Conservation (phyloP, 306 rosid species). For the Begonia loranthoides region DNA sequence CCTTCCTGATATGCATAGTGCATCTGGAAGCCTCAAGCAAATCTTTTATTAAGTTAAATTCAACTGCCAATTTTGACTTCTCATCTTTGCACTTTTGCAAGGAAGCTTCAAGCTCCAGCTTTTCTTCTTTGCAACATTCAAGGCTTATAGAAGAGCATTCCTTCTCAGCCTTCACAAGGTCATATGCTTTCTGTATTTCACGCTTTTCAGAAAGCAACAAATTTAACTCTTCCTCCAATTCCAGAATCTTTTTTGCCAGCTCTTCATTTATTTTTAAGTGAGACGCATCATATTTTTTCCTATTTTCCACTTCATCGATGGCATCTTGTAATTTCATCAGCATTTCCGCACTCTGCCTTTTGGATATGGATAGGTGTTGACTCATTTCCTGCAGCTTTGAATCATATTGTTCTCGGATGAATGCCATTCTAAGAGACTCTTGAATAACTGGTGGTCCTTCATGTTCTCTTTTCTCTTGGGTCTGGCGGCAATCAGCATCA, state of each 20-base stretch:
- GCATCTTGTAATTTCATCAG: slow-evolving; percentile 89
- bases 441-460: slow-evolving; percentile 62
- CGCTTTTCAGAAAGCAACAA: slow-evolving; percentile 67
- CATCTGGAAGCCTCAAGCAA: slow-evolving; percentile 28
- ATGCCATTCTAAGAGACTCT: slow-evolving; percentile 92
- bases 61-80: slow-evolving; percentile 50
- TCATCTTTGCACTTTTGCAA: slow-evolving; percentile 63
- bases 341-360: slow-evolving; percentile 84
- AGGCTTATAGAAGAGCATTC: slow-evolving; percentile 88
- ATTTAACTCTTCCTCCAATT: slow-evolving; percentile 73
- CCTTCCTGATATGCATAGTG: slow-evolving; percentile 21
- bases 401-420: slow-evolving; percentile 94
- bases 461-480: slow-evolving; percentile 57
- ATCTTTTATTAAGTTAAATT: slow-evolving; percentile 46
- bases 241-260: slow-evolving; percentile 67
- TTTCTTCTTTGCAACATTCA: slow-evolving; percentile 95
- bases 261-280: slow-evolving; percentile 67
- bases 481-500: slow-evolving; percentile 51
- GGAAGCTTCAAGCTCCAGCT: slow-evolving; percentile 68
- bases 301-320: slow-evolving; percentile 54
- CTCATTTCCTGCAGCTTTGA: slow-evolving; percentile 84
- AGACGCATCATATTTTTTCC: slow-evolving; percentile 69
- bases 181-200: slow-evolving; percentile 68
- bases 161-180: slow-evolving; percentile 78
- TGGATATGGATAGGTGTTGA: slow-evolving; percentile 66